A percentile compares a stretch with the other conserved stretches of the same genome.
Conservation (phyloP, 352 stramenopile species). For the Pseudoperonospora humuli region DNA sequence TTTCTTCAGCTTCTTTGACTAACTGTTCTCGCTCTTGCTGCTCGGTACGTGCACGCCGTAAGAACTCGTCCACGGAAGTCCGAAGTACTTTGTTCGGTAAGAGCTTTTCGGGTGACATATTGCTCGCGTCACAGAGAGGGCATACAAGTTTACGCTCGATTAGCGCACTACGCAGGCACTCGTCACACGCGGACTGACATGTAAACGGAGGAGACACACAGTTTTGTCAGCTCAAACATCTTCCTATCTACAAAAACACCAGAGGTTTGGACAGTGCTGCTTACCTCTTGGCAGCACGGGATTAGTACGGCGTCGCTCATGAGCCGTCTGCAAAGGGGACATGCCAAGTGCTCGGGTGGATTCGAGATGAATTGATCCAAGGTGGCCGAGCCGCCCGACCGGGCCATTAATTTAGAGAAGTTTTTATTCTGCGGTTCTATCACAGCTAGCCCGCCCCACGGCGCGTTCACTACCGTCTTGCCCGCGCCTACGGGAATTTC, state of each 20-base stretch:
- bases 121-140: slow-evolving; percentile 63
- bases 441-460: slow-evolving; percentile 80
- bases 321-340: slow-evolving; percentile 80
- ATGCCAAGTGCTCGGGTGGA: slow-evolving; percentile 84
- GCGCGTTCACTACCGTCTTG: slow-evolving; percentile 84
- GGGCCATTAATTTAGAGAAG: slow-evolving; percentile 88
- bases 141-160: slow-evolving; percentile 80
- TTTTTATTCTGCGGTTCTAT: slow-evolving; percentile 89
- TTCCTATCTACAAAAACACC: slow-evolving; percentile 5
- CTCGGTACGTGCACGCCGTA: slow-evolving; percentile 64
- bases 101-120: slow-evolving; percentile 83
- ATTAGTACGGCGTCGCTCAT: slow-evolving; percentile 86
- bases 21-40: slow-evolving; percentile 80
- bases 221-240: slow-evolving; percentile 4
- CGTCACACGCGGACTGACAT: slow-evolving; percentile 67
- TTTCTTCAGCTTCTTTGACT: slow-evolving; percentile 79
- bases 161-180: slow-evolving; percentile 68
- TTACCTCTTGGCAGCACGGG: slow-evolving; percentile 84
- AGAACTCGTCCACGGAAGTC: slow-evolving; percentile 79
- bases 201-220: slow-evolving; percentile 5
- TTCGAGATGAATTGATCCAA: slow-evolving; percentile 88
- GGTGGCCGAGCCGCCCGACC: slow-evolving; percentile 80
- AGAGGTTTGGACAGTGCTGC: slow-evolving; percentile 10
- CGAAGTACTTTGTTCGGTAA: slow-evolving; percentile 77
- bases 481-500: slow-evolving; percentile 74